Conservation (phyloP, 768 basidiomycete genomes). For the Lyophyllum semitale region DNA sequence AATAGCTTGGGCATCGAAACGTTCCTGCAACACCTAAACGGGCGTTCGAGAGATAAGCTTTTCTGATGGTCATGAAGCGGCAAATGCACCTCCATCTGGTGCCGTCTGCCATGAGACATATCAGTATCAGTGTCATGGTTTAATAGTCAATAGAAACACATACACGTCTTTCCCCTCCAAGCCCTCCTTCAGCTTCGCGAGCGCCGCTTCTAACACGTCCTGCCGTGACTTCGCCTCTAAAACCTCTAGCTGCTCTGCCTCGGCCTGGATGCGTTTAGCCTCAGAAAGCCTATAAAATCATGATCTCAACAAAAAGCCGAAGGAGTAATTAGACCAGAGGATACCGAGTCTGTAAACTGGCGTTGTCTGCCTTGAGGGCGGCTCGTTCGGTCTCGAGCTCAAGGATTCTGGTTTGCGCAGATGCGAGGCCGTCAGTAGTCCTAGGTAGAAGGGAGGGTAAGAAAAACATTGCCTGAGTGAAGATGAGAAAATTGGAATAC, state of each 20-base stretch:
- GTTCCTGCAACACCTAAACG: slow-evolving; percentile 57
- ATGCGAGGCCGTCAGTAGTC: background rate
- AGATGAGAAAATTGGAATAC: background rate
- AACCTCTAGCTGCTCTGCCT: background rate
- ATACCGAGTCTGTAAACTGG: background rate
- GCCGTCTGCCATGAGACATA: too few species aligned
- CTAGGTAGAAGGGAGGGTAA: too few species aligned
- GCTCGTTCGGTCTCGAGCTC: background rate
- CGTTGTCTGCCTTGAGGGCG: background rate
- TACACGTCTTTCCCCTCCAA: too few species aligned
- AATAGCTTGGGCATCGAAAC: slow-evolving; percentile 58
- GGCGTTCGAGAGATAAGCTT: background rate
- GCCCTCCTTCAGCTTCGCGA: background rate
- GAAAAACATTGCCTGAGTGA: too few species aligned
- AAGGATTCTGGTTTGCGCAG: too few species aligned
- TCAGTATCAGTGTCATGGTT: too few species aligned
- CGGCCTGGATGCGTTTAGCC: background rate
- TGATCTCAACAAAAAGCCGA: background rate
- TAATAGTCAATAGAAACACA: background rate
- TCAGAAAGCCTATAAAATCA: background rate
- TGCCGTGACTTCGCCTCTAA: background rate
- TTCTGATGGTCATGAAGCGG: too few species aligned
- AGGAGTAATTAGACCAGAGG: background rate
- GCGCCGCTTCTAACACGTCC: background rate
- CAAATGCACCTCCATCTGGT: slow-evolving; percentile 5